Evolutionary conservation across 305 asterid species (phyloP).

Genomic region (Fraxinus paxiana): DNA sequence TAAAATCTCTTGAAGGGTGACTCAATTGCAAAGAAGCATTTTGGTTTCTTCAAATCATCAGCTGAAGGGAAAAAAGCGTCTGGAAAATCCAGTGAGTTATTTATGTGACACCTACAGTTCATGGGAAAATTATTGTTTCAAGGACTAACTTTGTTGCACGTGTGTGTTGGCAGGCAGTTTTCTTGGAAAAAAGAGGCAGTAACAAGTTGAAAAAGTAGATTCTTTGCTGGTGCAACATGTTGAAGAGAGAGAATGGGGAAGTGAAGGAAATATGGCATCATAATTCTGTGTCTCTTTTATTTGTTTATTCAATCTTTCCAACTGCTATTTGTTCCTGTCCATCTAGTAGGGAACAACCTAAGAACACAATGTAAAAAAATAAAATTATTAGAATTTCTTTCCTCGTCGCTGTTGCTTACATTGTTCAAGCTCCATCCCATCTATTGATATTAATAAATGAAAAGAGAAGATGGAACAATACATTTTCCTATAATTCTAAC

Average conservation of each 20-base stretch:
- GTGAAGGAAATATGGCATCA: constrained; percentile 29
- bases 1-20: constrained; percentile 43
- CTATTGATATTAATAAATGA: background rate
- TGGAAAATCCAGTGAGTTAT: constrained; percentile 35
- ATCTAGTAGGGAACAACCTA: constrained; percentile 61
- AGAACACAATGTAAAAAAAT: constrained; percentile 23
- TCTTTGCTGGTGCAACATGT: constrained; percentile 25
- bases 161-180: constrained; percentile 40
- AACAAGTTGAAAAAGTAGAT: constrained; percentile 27
- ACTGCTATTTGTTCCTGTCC: constrained; percentile 48
- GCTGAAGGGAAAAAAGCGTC: constrained; percentile 34
- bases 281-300: constrained; percentile 33
- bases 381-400: background rate
- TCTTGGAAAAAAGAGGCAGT: constrained; percentile 57
- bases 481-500: background rate
- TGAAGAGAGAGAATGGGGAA: constrained; percentile 29
- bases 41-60: constrained; percentile 52
- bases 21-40: constrained; percentile 38
- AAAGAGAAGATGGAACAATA: background rate
- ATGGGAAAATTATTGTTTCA: background rate
- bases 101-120: background rate
- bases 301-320: constrained; percentile 26
- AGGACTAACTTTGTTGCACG: background rate
- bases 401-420: background rate
- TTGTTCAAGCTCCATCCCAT: background rate